These are phyloP conservation scores for Cymbopogon flexuosus DNA, from an alignment of 202 grass and related monocot species.

Conservation along the genomic window DNA sequence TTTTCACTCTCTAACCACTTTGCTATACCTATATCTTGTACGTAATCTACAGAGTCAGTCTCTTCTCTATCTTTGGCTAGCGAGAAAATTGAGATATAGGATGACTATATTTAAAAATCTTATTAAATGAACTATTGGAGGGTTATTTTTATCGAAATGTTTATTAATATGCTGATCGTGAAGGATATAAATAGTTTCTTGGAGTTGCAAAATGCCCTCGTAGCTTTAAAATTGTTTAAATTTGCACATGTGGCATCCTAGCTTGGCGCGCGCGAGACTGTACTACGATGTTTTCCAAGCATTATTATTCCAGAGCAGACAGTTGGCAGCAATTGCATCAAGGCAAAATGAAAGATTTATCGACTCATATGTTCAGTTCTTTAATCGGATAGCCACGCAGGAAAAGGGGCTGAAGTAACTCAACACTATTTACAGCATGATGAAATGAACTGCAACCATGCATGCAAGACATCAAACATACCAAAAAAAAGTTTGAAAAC, in stretches of 20 bases:
- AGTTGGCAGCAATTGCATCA: not conserved
- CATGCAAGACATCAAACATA: not conserved
- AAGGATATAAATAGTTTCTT: not conserved
- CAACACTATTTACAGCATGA: not conserved
- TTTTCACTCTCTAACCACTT: not conserved
- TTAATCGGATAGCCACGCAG: not conserved
- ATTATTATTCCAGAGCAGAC: not conserved
- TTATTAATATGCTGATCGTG: not conserved
- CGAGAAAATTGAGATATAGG: not conserved
- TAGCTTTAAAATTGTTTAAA: not conserved
- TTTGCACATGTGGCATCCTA: not conserved
- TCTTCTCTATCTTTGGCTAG: fast-evolving
- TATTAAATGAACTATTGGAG: not conserved
- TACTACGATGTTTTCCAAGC: not conserved
- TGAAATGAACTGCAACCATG: not conserved
- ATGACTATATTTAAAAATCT: not conserved
- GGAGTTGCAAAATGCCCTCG: not conserved
- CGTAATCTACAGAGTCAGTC: not conserved
- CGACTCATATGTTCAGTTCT: not conserved
- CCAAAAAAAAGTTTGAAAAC: too few species aligned
- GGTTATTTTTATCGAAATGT: not conserved
- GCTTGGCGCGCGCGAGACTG: not conserved
- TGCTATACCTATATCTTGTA: not conserved
- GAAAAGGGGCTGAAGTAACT: not conserved
- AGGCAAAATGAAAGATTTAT: not conserved